Evolutionary conservation across 257 asterid genomes (phyloP).

Genomic region (Ligustrum vulgare): DNA sequence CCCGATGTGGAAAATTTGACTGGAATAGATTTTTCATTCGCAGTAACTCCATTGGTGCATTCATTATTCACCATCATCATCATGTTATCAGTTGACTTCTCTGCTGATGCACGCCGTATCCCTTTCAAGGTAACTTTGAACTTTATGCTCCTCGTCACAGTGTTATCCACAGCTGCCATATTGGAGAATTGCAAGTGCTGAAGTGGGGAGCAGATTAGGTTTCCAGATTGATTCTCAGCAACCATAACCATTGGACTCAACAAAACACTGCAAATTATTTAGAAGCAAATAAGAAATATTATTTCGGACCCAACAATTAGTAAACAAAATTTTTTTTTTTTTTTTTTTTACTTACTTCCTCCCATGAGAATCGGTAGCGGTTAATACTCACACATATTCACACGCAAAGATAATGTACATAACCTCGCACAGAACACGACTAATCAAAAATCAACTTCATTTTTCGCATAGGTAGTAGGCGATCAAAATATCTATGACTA

Average conservation of each 20-base stretch:
- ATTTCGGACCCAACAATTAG: background rate
- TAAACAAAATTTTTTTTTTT: background rate
- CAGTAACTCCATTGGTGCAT: background rate
- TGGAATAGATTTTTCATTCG: slow-evolving; percentile 1
- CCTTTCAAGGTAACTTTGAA: slow-evolving; percentile 50
- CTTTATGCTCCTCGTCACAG: slow-evolving; percentile 33
- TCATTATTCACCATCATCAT: slow-evolving; percentile 14
- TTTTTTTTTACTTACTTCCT: no score
- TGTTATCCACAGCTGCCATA: slow-evolving; percentile 35
- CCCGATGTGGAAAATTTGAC: background rate
- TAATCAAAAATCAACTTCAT: background rate
- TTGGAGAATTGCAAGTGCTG: slow-evolving; percentile 21
- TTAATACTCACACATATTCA: background rate
- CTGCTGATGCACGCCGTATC: slow-evolving; percentile 28
- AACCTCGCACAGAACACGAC: background rate
- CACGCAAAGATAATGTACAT: background rate
- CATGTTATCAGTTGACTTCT: slow-evolving; percentile 21
- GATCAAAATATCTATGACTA: background rate
- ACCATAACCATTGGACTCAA: slow-evolving; percentile 4
- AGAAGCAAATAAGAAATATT: background rate
- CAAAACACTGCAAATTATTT: slow-evolving; percentile 16
- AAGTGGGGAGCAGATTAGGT: slow-evolving; percentile 13
- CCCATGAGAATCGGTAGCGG: background rate
- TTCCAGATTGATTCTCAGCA: slow-evolving; percentile 23
- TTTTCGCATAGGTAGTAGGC: background rate